These are phyloP conservation scores for Syzygium aromaticum DNA, from an alignment of 345 rosid genomes.

Conservation along the genomic window DNA sequence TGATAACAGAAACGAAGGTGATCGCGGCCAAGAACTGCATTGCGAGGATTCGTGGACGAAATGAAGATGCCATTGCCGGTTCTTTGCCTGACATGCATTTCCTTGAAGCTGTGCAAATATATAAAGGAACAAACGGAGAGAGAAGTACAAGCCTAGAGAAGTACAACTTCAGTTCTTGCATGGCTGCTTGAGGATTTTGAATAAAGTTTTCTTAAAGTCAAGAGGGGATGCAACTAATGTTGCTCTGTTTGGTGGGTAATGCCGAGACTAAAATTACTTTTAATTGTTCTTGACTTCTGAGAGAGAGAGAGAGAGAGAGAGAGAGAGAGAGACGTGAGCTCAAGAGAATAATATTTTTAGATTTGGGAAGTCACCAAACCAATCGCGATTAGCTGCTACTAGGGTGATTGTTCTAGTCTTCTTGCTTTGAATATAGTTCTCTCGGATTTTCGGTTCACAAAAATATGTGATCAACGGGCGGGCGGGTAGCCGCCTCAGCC, in stretches of 20 bases:
- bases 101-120: neutral
- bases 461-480: too few relatives aligned
- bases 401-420: neutral
- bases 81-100: neutral
- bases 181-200: constrained; percentile 3
- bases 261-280: neutral
- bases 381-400: neutral
- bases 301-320: neutral
- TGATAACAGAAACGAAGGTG: neutral
- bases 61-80: neutral
- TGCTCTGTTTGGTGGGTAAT: constrained; percentile 41
- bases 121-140: constrained; percentile 8
- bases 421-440: neutral
- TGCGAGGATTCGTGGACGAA: neutral
- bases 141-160: neutral
- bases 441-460: neutral
- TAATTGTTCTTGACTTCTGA: neutral
- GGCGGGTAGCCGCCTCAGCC: too few relatives aligned
- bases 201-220: constrained; percentile 25
- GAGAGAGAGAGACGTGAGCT: neutral
- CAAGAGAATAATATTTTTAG: neutral
- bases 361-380: constrained; percentile 10
- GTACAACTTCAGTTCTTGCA: neutral
- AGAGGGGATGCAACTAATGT: constrained; percentile 63
- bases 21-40: constrained; percentile 3